Percentiles rank a stretch among this genome's conserved stretches.
Evolutionary conservation across 2,329 filamentous ascomycete genomes (phyloP).

Genomic region (Neoscytalidium dimidiatum): DNA sequence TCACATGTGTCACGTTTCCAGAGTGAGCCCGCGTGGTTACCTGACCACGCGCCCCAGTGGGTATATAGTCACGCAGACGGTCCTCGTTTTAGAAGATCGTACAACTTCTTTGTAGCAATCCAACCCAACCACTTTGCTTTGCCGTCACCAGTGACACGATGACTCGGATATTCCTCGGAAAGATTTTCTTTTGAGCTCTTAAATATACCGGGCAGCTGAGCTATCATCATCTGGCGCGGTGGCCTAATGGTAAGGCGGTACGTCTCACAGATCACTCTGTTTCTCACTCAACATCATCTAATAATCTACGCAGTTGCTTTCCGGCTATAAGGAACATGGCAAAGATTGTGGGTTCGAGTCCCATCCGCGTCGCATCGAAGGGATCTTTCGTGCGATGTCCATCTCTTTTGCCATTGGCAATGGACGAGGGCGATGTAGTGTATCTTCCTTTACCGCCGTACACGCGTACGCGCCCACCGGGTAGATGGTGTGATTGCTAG

Average conservation of each 20-base stretch:
- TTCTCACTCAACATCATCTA: too few relatives aligned
- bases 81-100: too few relatives aligned
- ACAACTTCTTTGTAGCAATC: too few relatives aligned
- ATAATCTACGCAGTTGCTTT: not conserved
- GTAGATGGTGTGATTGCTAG: not conserved
- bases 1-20: too few relatives aligned
- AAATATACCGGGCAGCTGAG: accelerated
- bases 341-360: constrained; percentile 21
- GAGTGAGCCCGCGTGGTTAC: too few relatives aligned
- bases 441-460: not conserved
- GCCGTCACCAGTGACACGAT: not conserved
- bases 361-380: constrained; percentile 17
- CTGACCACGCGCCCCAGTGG: too few relatives aligned
- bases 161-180: not conserved
- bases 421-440: not conserved
- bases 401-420: not conserved
- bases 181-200: not conserved
- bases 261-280: not conserved
- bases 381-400: not conserved
- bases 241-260: constrained; percentile 36
- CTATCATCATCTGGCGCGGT: constrained; percentile 24
- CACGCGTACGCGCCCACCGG: not conserved
- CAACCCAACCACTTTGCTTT: too few relatives aligned
- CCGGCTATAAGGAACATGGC: not conserved
- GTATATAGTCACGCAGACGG: too few relatives aligned